These are phyloP conservation scores for Detonula confervacea DNA, from an alignment of 352 stramenopile genomes.

Conservation along the genomic window DNA sequence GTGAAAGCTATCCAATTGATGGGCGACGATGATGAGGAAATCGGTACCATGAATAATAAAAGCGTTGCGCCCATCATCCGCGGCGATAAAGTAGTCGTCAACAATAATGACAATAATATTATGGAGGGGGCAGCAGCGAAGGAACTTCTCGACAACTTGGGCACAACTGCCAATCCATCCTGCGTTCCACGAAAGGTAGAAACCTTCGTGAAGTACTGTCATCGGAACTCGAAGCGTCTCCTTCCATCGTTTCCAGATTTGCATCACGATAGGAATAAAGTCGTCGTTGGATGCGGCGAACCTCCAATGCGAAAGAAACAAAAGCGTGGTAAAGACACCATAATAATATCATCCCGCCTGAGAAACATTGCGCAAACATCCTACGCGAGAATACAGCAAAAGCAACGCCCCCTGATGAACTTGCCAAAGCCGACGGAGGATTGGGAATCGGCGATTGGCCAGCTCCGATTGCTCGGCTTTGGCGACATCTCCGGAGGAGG, in stretches of 20 bases:
- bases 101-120: background rate
- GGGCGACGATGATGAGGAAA: background rate
- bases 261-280: background rate
- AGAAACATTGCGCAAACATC: slow-evolving; percentile 32
- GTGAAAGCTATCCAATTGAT: slow-evolving; percentile 58
- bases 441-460: slow-evolving; percentile 72
- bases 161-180: slow-evolving; percentile 29
- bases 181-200: slow-evolving; percentile 65
- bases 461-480: slow-evolving; percentile 59
- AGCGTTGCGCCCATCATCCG: background rate
- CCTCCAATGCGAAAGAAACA: slow-evolving; percentile 24
- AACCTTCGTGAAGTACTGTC: slow-evolving; percentile 61
- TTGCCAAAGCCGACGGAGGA: slow-evolving; percentile 60
- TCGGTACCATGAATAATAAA: background rate
- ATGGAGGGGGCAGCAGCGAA: slow-evolving; percentile 10
- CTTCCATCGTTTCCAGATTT: slow-evolving; percentile 46
- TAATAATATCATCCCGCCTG: background rate
- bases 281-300: no score
- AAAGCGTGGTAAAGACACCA: slow-evolving; percentile 6
- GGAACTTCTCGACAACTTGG: slow-evolving; percentile 43
- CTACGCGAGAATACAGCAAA: slow-evolving; percentile 42
- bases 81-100: no score
- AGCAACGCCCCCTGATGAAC: slow-evolving; percentile 56
- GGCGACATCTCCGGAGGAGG: slow-evolving; percentile 39
- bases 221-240: slow-evolving; percentile 60